phyloP scores from a whole-genome alignment of 1,284 basidiomycete species.

The Trichosporon sp. region DNA sequence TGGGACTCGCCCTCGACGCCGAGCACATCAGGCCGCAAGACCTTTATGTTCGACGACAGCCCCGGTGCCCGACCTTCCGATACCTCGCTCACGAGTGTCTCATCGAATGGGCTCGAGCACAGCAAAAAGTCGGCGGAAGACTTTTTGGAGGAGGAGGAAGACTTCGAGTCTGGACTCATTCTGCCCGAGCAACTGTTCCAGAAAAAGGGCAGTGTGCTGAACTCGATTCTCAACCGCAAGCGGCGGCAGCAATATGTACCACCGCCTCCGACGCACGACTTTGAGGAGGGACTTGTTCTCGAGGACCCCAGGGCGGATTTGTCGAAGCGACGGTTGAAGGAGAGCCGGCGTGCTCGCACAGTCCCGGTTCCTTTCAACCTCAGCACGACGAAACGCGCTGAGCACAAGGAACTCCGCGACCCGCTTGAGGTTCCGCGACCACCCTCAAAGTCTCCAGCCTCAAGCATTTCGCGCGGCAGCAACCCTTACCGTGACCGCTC shows the following conservation, averaged over 20 bases:
- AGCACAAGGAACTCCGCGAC: neutral
- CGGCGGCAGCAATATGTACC: conserved; percentile 35
- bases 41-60: neutral
- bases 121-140: conserved; percentile 9
- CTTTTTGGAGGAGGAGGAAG: conserved; percentile 33
- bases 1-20: conserved; percentile 22
- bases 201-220: conserved; percentile 35
- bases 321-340: conserved; percentile 32
- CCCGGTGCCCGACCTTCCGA: neutral
- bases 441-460: neutral
- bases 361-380: conserved; percentile 20
- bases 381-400: conserved; percentile 12
- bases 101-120: conserved; percentile 21
- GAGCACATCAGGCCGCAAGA: conserved; percentile 24
- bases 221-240: conserved; percentile 43
- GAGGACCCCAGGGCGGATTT: conserved; percentile 42
- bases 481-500: neutral
- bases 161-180: conserved; percentile 41
- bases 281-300: conserved; percentile 48
- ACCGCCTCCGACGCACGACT: conserved; percentile 17
- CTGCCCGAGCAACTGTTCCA: conserved; percentile 41
- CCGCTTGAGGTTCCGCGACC: neutral
- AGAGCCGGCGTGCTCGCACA: conserved; percentile 21
- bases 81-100: conserved; percentile 38
- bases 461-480: neutral